These are phyloP conservation scores for Blumeria graminis DNA, from an alignment of 2,329 filamentous ascomycete genomes.

Conservation along the genomic window DNA sequence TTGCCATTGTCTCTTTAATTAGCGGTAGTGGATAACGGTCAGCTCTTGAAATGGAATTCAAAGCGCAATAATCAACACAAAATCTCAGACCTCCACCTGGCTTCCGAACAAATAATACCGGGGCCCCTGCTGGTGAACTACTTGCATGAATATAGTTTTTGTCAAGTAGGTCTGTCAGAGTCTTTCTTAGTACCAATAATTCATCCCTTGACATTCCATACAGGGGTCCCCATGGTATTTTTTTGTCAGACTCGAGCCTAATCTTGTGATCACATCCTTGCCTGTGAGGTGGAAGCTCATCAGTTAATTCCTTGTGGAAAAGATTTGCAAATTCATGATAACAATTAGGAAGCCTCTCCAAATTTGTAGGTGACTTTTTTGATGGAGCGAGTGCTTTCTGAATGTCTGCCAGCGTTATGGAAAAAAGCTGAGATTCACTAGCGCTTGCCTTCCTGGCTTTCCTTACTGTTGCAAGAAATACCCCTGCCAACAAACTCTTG, in stretches of 20 bases:
- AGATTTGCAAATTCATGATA: not conserved
- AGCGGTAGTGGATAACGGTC: slow-evolving; percentile 1
- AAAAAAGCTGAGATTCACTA: not conserved
- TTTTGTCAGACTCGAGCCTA: not conserved
- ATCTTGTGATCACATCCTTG: not conserved
- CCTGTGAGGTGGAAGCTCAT: not conserved
- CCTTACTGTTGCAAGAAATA: not conserved
- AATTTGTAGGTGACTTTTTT: not conserved
- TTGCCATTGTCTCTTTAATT: not conserved
- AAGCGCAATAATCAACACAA: not conserved
- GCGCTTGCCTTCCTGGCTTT: not conserved
- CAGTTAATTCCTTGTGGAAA: not conserved
- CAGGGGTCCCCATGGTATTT: not conserved
- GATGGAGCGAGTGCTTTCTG: not conserved
- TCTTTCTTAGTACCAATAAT: not conserved
- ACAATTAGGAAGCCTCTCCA: not conserved
- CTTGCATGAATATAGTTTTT: not conserved
- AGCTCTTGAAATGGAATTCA: not conserved
- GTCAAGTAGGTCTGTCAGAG: not conserved
- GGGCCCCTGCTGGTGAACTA: not conserved
- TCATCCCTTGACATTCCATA: not conserved
- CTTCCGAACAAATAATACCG: not conserved
- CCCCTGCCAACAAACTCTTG: not conserved
- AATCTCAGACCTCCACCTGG: not conserved
- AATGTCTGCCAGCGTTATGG: not conserved